A percentile compares a stretch with the other conserved stretches of the same genome.
phyloP scores from a whole-genome alignment of 768 basidiomycete species.

The Jaapia argillacea region DNA sequence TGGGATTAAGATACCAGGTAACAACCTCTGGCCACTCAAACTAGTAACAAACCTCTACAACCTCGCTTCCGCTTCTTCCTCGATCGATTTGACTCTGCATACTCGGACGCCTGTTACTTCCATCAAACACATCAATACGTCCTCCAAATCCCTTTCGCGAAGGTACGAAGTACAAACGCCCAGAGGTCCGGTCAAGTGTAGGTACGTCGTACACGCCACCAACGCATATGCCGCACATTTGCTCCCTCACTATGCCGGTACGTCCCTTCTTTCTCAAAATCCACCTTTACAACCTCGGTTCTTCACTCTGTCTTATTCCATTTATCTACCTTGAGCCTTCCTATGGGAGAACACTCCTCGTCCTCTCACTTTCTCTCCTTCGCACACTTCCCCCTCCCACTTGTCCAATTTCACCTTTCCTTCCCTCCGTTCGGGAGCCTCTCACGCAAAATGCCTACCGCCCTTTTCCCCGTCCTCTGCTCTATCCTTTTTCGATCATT shows the following conservation, averaged over 20 bases:
- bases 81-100: conserved; percentile 43
- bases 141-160: conserved; percentile 9
- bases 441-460: too few relatives aligned
- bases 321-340: too few relatives aligned
- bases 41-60: conserved; percentile 60
- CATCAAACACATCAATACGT: conserved; percentile 18
- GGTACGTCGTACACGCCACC: conserved; percentile 74
- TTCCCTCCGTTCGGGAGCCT: too few relatives aligned
- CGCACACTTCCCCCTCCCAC: too few relatives aligned
- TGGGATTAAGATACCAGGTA: conserved; percentile 37
- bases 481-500: too few relatives aligned
- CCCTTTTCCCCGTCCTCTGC: too few relatives aligned
- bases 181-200: conserved; percentile 51
- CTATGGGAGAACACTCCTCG: too few relatives aligned
- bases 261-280: too few relatives aligned
- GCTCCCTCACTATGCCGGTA: conserved; percentile 57
- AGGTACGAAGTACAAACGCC: conserved; percentile 53
- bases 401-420: too few relatives aligned
- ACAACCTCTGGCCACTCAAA: conserved; percentile 77
- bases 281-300: too few relatives aligned
- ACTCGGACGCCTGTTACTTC: conserved; percentile 64
- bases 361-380: too few relatives aligned
- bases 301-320: too few relatives aligned
- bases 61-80: conserved; percentile 22
- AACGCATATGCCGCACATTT: conserved; percentile 78